These are phyloP conservation scores for Pseudopithomyces chartarum DNA, from an alignment of 2,329 filamentous ascomycete genomes.

Conservation along the genomic window DNA sequence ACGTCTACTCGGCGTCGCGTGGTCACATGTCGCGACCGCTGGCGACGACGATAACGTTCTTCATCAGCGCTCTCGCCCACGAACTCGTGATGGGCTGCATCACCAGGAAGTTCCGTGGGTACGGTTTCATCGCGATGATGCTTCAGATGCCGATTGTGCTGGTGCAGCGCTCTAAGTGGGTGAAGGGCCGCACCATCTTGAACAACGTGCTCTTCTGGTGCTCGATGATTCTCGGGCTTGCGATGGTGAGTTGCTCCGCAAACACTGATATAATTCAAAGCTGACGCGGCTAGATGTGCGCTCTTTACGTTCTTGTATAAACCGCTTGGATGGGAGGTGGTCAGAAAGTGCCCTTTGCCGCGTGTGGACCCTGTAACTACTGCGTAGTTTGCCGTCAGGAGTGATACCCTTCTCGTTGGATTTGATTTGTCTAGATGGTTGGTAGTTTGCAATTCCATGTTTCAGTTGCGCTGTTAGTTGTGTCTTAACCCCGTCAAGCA, in stretches of 20 bases:
- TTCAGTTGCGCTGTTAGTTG: background rate
- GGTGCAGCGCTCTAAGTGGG: conserved; percentile 78
- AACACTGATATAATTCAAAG: background rate
- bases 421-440: background rate
- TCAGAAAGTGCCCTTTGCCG: background rate
- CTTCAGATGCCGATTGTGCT: conserved; percentile 94
- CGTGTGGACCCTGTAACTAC: background rate
- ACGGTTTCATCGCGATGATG: conserved; percentile 96
- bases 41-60: conserved; percentile 88
- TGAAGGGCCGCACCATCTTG: conserved; percentile 74
- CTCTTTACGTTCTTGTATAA: conserved; percentile 46
- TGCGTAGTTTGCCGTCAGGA: background rate
- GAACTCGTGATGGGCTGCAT: conserved; percentile 98
- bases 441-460: background rate
- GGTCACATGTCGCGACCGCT: conserved; percentile 75
- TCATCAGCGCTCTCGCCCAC: conserved; percentile 87
- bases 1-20: conserved; percentile 86
- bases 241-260: conserved; percentile 64
- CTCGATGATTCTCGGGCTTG: conserved; percentile 85
- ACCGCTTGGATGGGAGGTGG: background rate
- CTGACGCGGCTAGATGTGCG: conserved; percentile 42
- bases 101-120: conserved; percentile 93
- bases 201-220: conserved; percentile 84
- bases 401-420: conserved; percentile 13
- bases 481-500: background rate